phyloP scores from a whole-genome alignment of 768 basidiomycete genomes.

The Termitomyces sp. region DNA sequence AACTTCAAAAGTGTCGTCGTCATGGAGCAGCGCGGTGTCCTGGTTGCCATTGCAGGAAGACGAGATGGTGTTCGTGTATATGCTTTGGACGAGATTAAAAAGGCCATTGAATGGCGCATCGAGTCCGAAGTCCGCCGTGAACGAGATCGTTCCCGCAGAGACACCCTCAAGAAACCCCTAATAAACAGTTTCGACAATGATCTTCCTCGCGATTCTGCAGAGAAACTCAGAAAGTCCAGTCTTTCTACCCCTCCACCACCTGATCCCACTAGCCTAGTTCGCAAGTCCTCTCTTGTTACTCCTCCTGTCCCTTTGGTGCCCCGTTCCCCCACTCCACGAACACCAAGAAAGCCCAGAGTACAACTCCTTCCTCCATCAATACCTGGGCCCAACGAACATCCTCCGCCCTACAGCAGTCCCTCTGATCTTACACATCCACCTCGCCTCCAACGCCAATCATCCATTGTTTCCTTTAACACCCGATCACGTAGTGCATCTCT shows the following conservation, averaged over 20 bases:
- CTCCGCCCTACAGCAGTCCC: slow-evolving; percentile 58
- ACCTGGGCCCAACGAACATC: slow-evolving; percentile 46
- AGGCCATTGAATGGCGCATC: slow-evolving; percentile 84
- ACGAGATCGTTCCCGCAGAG: slow-evolving; percentile 64
- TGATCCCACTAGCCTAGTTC: slow-evolving; percentile 31
- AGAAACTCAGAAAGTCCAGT: slow-evolving; percentile 45
- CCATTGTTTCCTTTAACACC: slow-evolving; percentile 38
- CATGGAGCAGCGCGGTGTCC: slow-evolving; percentile 87
- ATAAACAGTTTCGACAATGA: slow-evolving; percentile 30
- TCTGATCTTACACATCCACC: slow-evolving; percentile 29
- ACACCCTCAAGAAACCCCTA: slow-evolving; percentile 55
- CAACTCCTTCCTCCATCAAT: slow-evolving; percentile 20
- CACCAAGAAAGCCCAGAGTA: slow-evolving; percentile 30
- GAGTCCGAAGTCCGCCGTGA: slow-evolving; percentile 77
- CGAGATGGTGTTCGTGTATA: slow-evolving; percentile 87
- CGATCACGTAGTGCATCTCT: slow-evolving; percentile 54
- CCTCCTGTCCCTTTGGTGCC: slow-evolving; percentile 34
- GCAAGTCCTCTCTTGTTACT: slow-evolving; percentile 37
- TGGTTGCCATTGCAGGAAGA: slow-evolving; percentile 87
- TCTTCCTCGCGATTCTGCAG: slow-evolving; percentile 37
- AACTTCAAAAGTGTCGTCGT: slow-evolving; percentile 85
- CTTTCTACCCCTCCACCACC: too few species aligned
- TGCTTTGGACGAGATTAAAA: slow-evolving; percentile 82
- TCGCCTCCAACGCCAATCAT: slow-evolving; percentile 34
- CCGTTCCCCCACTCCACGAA: slow-evolving; percentile 36